These are phyloP conservation scores for Diplocarpon mali DNA, from an alignment of 2,329 filamentous ascomycete genomes.

Conservation along the genomic window DNA sequence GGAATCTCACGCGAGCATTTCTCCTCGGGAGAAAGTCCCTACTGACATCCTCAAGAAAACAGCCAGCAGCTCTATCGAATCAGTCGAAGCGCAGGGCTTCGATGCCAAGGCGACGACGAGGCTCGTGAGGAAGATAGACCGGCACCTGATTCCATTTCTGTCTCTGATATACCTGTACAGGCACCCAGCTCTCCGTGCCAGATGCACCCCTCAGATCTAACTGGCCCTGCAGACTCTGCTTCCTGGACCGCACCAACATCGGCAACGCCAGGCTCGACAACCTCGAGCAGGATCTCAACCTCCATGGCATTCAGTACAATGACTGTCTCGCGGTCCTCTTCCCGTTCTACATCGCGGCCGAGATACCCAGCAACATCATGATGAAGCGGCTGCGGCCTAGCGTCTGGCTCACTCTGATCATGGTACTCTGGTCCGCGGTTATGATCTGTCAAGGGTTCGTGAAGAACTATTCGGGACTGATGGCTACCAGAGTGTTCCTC, in stretches of 20 bases:
- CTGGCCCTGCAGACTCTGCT: slow-evolving; percentile 5
- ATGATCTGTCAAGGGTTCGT: slow-evolving; percentile 16
- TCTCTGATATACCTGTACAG: slow-evolving; percentile 41
- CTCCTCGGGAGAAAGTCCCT: not conserved
- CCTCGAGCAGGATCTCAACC: slow-evolving; percentile 20
- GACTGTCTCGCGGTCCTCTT: slow-evolving; percentile 22
- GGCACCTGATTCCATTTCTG: slow-evolving; percentile 46
- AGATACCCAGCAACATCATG: slow-evolving; percentile 44
- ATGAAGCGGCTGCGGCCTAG: slow-evolving; percentile 42
- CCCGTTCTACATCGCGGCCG: slow-evolving; percentile 24
- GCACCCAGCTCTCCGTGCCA: too few relatives aligned
- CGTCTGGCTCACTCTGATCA: slow-evolving; percentile 52
- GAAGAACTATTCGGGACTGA: slow-evolving; percentile 10
- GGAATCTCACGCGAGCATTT: not conserved
- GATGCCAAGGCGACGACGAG: slow-evolving; percentile 35
- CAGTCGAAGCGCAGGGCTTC: slow-evolving; percentile 18
- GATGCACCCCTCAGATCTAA: too few relatives aligned
- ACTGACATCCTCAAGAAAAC: not conserved
- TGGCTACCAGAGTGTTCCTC: slow-evolving; percentile 13
- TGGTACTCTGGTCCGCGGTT: slow-evolving; percentile 32
- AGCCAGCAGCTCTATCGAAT: slow-evolving; percentile 1
- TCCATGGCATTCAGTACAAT: slow-evolving; percentile 28
- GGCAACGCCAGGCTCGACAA: slow-evolving; percentile 18
- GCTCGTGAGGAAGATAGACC: slow-evolving; percentile 44
- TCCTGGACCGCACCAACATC: slow-evolving; percentile 17